Evolutionary conservation across 176 grass and related monocot genomes (phyloP).

Genomic region (Puya raimondii): DNA sequence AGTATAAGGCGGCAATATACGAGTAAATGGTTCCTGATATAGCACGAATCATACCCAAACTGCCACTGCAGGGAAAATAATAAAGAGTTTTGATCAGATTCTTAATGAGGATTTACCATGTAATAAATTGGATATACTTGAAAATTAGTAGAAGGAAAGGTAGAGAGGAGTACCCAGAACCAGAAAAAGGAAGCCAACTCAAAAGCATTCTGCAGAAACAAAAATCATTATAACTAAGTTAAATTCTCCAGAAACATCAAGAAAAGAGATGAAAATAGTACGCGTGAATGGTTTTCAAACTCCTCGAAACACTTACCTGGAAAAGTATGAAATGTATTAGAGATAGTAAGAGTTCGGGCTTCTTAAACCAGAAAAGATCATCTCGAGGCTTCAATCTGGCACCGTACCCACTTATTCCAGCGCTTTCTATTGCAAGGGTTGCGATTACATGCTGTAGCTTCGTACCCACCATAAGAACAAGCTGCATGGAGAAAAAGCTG

Average conservation of each 20-base stretch:
- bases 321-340: constrained; percentile 97
- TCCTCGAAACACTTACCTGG: constrained; percentile 37
- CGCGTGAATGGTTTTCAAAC: constrained; percentile 7
- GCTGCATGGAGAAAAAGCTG: constrained; percentile 21
- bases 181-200: constrained; percentile 99
- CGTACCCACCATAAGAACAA: constrained; percentile 91
- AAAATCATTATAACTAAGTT: constrained; percentile 17
- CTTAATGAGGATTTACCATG: not conserved
- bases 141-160: constrained; percentile 10
- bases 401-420: constrained; percentile 51
- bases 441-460: constrained; percentile 95
- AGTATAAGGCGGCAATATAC: constrained; percentile 92
- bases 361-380: constrained; percentile 99
- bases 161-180: constrained; percentile 75
- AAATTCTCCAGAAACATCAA: not conserved
- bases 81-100: constrained; percentile 6
- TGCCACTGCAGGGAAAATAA: constrained; percentile 71
- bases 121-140: not conserved
- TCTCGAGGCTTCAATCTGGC: constrained; percentile 66
- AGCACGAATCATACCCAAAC: constrained; percentile 95
- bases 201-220: constrained; percentile 77
- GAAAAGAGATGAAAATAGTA: constrained; percentile 2
- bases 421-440: constrained; percentile 75
- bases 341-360: constrained; percentile 76
- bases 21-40: constrained; percentile 78